Evolutionary conservation across 345 rosid species (phyloP).

Genomic region (Rhodamnia argentea): DNA sequence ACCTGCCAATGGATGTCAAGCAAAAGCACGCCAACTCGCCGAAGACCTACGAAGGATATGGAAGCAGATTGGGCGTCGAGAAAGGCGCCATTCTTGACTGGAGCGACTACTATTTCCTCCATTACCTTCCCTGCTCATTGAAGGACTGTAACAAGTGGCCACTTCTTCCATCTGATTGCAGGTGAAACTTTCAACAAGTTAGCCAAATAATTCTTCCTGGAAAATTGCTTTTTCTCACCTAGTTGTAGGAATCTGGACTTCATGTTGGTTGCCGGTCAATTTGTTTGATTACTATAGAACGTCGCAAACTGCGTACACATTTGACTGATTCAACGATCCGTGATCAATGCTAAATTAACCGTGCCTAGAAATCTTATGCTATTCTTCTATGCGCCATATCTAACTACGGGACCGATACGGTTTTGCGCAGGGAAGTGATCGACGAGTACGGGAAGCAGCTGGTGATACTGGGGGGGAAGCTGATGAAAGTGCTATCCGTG

Average conservation of each 20-base stretch:
- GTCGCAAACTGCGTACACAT: background rate
- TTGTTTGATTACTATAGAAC: background rate
- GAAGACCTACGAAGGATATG: conserved; percentile 83
- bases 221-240: background rate
- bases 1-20: conserved; percentile 53
- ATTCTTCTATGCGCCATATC: background rate
- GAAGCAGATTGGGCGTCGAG: conserved; percentile 74
- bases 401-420: background rate
- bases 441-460: conserved; percentile 65
- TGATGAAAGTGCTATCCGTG: conserved; percentile 65
- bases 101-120: conserved; percentile 88
- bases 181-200: conserved; percentile 14
- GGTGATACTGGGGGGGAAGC: conserved; percentile 41
- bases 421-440: conserved; percentile 46
- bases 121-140: conserved; percentile 42
- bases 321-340: background rate
- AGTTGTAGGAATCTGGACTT: background rate
- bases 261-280: background rate
- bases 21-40: conserved; percentile 66
- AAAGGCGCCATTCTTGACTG: conserved; percentile 92
- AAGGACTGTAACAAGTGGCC: conserved; percentile 87
- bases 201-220: background rate
- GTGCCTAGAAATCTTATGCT: background rate
- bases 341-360: background rate
- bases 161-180: conserved; percentile 39